Evolutionary conservation across 2,329 filamentous ascomycete species (phyloP).

Genomic region (Nectriaceae sp.): DNA sequence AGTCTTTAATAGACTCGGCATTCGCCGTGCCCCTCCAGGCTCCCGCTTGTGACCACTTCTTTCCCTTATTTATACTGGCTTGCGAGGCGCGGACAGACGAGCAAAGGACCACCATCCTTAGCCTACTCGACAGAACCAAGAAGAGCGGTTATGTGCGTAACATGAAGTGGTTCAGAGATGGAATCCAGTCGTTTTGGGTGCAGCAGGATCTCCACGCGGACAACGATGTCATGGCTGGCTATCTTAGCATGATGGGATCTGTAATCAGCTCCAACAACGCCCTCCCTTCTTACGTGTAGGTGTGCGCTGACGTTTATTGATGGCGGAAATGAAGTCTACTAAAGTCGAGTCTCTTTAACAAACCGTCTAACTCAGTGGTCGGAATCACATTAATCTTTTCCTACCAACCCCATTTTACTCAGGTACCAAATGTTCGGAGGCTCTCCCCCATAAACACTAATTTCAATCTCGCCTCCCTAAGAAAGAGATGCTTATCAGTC

Average conservation of each 20-base stretch:
- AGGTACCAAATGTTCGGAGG: no score
- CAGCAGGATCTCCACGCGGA: slow-evolving; percentile 37
- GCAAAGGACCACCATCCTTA: slow-evolving; percentile 31
- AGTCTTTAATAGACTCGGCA: slow-evolving; percentile 16
- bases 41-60: slow-evolving; percentile 33
- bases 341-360: no score
- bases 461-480: no score
- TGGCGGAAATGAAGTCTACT: no score
- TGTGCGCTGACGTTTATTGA: no score
- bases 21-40: slow-evolving; percentile 16
- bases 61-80: slow-evolving; percentile 36
- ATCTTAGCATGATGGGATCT: slow-evolving; percentile 27
- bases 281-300: slow-evolving; percentile 16
- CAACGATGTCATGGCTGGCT: slow-evolving; percentile 30
- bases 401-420: no score
- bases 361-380: no score
- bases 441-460: no score
- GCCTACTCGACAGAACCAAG: slow-evolving; percentile 32
- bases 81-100: slow-evolving; percentile 37
- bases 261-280: slow-evolving; percentile 15
- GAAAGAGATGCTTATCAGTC: no score
- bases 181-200: slow-evolving; percentile 34
- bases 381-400: no score
- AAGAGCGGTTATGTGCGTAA: slow-evolving; percentile 18
- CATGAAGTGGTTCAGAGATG: slow-evolving; percentile 20